Base-by-base conservation (phyloP, 1,139 yeast species). In the Nakaseomyces bracarensis region DNA sequence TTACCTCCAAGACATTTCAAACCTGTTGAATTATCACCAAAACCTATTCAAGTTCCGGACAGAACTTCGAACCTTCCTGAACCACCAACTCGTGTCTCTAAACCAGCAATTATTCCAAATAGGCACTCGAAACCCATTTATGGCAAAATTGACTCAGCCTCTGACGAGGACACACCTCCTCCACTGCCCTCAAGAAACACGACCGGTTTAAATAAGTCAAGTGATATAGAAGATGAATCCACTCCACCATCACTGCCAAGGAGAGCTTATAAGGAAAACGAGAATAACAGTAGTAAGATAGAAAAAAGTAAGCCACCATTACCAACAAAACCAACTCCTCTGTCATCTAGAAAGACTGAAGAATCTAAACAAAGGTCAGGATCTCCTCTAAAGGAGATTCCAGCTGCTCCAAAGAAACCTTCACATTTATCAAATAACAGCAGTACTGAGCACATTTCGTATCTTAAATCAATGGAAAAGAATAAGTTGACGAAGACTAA, bases 401-500 rank as follows among this genome's bases (percentile, higher is more conserved):
- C 27, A 11, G 8, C 31, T 13, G 31, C 31, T 6, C 31, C 31
- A 28, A 14, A 14, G 18, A 28, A 28, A 28, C 26, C 33, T 4
- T 28, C 40, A 20, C 27, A 37, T 20, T 15, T 31, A 13, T 16
- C 27, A 15, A 28, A 28, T 28, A 16, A 27, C 14, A 14, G 11
- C 11, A 21, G 14, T 22, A 20, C 27, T 10, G 20, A 21, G 11
- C 18, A 38, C 10, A 29, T 10, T 10, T 22, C 36, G 16, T 52
- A 42, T 31, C 19, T 52, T 18, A 39, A 36, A 9, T 54, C 58
- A 5, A 33, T 53, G 5, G 47, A 46, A 26, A 45, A 48, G 11
- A 53, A 53, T 29, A 52, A 50, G 36, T 35, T 52, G n/a, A 48
- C 57, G 2, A 38, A 11, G 16, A 25, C 36, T 2, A 37, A 40